phyloP scores from a whole-genome alignment of 2,329 filamentous ascomycete species.

The Balansia obtecta region DNA sequence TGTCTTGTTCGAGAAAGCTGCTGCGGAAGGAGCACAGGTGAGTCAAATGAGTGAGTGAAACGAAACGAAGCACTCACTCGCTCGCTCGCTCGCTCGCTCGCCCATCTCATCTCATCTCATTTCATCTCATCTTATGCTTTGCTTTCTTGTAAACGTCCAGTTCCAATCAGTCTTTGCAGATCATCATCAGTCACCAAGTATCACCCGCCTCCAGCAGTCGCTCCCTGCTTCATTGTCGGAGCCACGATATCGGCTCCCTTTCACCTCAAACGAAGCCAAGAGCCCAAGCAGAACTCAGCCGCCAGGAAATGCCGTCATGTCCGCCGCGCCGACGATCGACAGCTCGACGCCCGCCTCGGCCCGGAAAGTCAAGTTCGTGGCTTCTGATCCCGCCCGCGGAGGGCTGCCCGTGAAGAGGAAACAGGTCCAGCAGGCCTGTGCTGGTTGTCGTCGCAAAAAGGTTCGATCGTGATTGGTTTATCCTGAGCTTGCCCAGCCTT shows the following conservation, averaged over 20 bases:
- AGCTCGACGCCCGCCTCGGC: slow-evolving; percentile 4
- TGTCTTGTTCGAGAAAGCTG: not conserved
- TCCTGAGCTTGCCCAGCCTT: not conserved
- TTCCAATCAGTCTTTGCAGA: not conserved
- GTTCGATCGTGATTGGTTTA: slow-evolving; percentile 15
- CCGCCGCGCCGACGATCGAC: slow-evolving; percentile 7
- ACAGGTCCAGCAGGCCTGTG: slow-evolving; percentile 46
- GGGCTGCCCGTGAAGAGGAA: slow-evolving; percentile 46
- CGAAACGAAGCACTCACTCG: not conserved
- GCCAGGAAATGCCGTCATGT: slow-evolving; percentile 11
- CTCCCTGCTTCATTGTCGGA: not conserved
- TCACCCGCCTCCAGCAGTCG: not conserved
- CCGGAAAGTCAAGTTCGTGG: slow-evolving; percentile 41
- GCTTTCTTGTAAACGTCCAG: not conserved
- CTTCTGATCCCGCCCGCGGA: slow-evolving; percentile 33
- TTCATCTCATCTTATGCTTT: too few species aligned
- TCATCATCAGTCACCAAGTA: not conserved
- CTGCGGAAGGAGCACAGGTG: not conserved
- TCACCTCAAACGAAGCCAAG: not conserved
- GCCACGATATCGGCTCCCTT: not conserved
- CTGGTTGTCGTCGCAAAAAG: slow-evolving; percentile 42
- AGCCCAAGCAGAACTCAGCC: not conserved
- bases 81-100: too few species aligned
- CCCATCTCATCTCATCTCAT: too few species aligned
- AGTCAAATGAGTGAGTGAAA: not conserved